Evolutionary conservation across 2,329 filamentous ascomycete genomes (phyloP).

Genomic region (Epichloe coenophiala): DNA sequence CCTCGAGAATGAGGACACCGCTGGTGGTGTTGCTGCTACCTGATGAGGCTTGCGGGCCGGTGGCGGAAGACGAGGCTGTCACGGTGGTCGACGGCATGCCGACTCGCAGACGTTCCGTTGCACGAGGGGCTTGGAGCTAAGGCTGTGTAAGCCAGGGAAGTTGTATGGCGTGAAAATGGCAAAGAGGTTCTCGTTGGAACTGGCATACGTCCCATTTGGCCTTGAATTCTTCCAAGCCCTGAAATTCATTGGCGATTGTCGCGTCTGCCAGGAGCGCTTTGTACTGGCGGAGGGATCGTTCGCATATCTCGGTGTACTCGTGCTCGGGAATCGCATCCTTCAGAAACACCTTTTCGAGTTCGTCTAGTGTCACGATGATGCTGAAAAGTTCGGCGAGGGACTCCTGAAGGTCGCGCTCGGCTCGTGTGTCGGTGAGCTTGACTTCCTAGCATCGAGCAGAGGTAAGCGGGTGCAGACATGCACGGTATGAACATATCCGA

Average conservation of each 20-base stretch:
- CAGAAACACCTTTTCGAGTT: conserved; percentile 90
- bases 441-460: conserved; percentile 55
- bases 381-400: conserved; percentile 95
- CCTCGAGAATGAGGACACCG: conserved; percentile 65
- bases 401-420: conserved; percentile 86
- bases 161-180: not conserved
- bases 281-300: conserved; percentile 88
- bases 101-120: conserved; percentile 81
- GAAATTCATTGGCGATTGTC: conserved; percentile 76
- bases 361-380: conserved; percentile 90
- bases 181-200: no score
- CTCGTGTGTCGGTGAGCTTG: conserved; percentile 73
- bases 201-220: conserved; percentile 69
- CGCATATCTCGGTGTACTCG: conserved; percentile 95
- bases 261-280: conserved; percentile 88
- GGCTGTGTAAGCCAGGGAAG: conserved; percentile 1
- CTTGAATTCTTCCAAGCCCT: conserved; percentile 83
- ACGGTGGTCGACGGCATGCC: conserved; percentile 80
- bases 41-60: conserved; percentile 28
- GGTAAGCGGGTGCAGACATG: not conserved
- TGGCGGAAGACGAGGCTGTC: conserved; percentile 34
- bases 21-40: conserved; percentile 34
- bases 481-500: not conserved
- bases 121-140: conserved; percentile 89
- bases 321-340: conserved; percentile 85